A percentile compares a stretch with the other conserved stretches of the same genome.
Conservation (phyloP, 148 eudicot genomes). For the Vaccinium vitisidaea region DNA sequence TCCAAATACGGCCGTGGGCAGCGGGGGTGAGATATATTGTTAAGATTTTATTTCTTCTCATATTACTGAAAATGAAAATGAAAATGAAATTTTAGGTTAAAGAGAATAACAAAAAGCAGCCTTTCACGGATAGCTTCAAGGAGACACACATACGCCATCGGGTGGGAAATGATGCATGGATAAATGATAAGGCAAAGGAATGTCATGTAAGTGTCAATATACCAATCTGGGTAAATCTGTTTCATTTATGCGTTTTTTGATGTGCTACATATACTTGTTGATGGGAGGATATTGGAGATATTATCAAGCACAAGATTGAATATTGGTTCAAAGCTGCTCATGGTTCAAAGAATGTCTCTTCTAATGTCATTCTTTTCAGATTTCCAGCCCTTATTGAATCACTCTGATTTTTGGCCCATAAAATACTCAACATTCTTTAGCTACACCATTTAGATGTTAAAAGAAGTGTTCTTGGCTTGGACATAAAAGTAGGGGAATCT, state of each 20-base stretch:
- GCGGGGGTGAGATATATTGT: background rate
- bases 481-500: background rate
- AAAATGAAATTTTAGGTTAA: background rate
- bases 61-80: too few relatives aligned
- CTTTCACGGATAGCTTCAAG: background rate
- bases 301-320: too few relatives aligned
- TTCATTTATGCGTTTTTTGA: background rate
- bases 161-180: background rate
- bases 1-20: background rate
- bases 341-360: too few relatives aligned
- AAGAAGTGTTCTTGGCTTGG: background rate
- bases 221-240: background rate
- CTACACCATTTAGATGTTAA: conserved; percentile 1
- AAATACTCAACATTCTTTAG: background rate
- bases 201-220: background rate
- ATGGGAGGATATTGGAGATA: too few relatives aligned
- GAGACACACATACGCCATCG: background rate
- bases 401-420: background rate
- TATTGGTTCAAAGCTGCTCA: too few relatives aligned
- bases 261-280: too few relatives aligned
- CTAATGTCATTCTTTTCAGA: too few relatives aligned
- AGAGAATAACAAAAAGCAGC: background rate
- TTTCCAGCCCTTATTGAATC: too few relatives aligned
- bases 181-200: background rate
- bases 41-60: background rate